These are phyloP conservation scores for Celoporthe dispersa DNA, from an alignment of 2,329 filamentous ascomycete species.

Conservation along the genomic window DNA sequence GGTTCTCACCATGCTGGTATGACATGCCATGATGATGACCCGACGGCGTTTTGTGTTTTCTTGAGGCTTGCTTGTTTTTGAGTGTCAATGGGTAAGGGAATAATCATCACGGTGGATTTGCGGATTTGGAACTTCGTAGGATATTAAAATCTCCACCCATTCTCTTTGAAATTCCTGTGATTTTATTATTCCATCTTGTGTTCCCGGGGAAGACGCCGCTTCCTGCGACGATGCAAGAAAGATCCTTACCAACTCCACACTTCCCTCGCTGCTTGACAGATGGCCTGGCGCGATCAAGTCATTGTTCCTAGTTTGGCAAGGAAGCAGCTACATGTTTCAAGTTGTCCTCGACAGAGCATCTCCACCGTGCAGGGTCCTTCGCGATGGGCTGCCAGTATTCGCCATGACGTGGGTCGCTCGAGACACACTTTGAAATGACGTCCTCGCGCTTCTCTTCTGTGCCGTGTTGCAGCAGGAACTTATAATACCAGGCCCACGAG, in stretches of 20 bases:
- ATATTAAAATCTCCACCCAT: background rate
- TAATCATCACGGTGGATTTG: background rate
- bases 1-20: background rate
- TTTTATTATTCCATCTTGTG: background rate
- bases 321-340: constrained; percentile 73
- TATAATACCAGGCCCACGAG: constrained; percentile 98
- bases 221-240: background rate
- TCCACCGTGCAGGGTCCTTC: constrained; percentile 84
- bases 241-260: background rate
- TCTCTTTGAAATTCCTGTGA: background rate
- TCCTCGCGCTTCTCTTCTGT: constrained; percentile 91
- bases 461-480: constrained; percentile 89
- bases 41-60: constrained; percentile 18
- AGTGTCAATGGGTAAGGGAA: background rate
- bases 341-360: constrained; percentile 77
- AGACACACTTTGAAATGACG: constrained; percentile 77
- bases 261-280: background rate
- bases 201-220: background rate
- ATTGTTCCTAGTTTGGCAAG: constrained; percentile 32
- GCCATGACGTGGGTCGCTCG: constrained; percentile 88
- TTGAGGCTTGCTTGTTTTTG: background rate
- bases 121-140: background rate
- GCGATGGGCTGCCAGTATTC: constrained; percentile 87
- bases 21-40: constrained; percentile 11
- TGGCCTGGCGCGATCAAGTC: background rate